Conservation (phyloP, 192 early-diverging fungal genomes). For the Obelidium mucronatum region DNA sequence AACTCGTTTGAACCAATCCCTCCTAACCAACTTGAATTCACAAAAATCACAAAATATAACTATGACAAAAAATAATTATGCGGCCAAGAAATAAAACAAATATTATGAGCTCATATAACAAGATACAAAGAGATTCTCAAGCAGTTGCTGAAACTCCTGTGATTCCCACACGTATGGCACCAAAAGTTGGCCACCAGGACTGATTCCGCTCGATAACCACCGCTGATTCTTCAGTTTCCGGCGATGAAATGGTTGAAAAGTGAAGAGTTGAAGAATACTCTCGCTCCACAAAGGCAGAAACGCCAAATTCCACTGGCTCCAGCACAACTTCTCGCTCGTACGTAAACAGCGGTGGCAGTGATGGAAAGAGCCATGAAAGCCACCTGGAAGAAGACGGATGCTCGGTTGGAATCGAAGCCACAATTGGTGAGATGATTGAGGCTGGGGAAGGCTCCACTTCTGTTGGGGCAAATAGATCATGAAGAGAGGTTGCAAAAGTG, state of each 20-base stretch:
- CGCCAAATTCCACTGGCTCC: slow-evolving; percentile 20
- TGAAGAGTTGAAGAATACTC: too few species aligned
- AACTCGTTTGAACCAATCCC: too few species aligned
- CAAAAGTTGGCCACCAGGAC: slow-evolving; percentile 17
- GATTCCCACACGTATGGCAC: slow-evolving; percentile 25
- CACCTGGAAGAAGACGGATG: slow-evolving; percentile 28
- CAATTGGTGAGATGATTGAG: background rate
- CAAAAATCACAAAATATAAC: too few species aligned
- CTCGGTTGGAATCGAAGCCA: background rate
- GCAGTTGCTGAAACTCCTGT: background rate
- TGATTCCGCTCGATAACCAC: background rate
- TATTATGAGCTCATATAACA: background rate
- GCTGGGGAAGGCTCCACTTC: slow-evolving; percentile 8
- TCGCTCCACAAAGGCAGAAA: background rate
- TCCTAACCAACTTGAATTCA: background rate
- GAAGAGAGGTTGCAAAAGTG: slow-evolving; percentile 9
- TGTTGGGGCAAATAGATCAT: slow-evolving; percentile 31
- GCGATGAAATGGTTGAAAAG: background rate
- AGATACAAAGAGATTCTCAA: too few species aligned
- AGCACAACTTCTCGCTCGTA: slow-evolving; percentile 33
- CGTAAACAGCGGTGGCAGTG: slow-evolving; percentile 14
- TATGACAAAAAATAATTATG: background rate
- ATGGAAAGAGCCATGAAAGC: slow-evolving; percentile 32
- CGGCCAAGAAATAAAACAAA: background rate
- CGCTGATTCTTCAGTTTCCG: background rate